Evolutionary conservation across 2,329 filamentous ascomycete species (phyloP), one percentile per base, ranked within the genome.

Genomic region (Tolypocladium tropicale): DNA sequence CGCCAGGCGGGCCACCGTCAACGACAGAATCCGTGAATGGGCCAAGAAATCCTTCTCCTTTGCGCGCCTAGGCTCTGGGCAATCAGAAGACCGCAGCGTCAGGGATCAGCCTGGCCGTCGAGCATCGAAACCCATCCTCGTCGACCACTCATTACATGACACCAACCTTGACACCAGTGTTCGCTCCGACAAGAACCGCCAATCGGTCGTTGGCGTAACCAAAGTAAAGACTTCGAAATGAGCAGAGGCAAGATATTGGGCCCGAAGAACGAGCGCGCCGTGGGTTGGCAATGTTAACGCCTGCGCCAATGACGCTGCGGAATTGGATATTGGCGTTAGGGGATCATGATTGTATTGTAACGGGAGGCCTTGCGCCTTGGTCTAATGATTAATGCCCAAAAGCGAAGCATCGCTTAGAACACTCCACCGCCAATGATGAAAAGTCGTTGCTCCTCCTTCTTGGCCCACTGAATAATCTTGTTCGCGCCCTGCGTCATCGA

Each of bases 351-450:
- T 34, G 39, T 53, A 56, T 50, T 33, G 28, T 51, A 51, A 32
- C n/a, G 51, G 10, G 30, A 21, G 21, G 41, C 56, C 49, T 14
- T 10, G 36, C 16, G 23, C 37, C 52, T 5, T 2, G n/a, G 23
- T 25, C n/a, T 54, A 52, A 57, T 52, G n/a, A 55, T 53, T 0
- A 52, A 55, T 57, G 43, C 49, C 50, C 53, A 21, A 36, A 14
- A 49, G 6, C 36, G 37, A 5, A 14, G 18, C 33, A 12, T 21
- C 33, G 23, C 50, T 70, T 61, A 85, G 64, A 87, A 88, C 63
- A 97, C 93, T 48, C 92, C 94, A n/a, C 94, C 95, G 1, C 94
- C 94, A 67, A 99, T 94, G 58, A 99, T 96, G 67, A 99, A 99
- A 6, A 97, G 76, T 56, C 94, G 79, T 72, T 97, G 92, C 71